A percentile compares a stretch with the other conserved stretches of the same genome.
These are phyloP conservation scores for Blastobotrys buckinghamii DNA, from an alignment of 1,139 yeast genomes.

Conservation along the genomic window DNA sequence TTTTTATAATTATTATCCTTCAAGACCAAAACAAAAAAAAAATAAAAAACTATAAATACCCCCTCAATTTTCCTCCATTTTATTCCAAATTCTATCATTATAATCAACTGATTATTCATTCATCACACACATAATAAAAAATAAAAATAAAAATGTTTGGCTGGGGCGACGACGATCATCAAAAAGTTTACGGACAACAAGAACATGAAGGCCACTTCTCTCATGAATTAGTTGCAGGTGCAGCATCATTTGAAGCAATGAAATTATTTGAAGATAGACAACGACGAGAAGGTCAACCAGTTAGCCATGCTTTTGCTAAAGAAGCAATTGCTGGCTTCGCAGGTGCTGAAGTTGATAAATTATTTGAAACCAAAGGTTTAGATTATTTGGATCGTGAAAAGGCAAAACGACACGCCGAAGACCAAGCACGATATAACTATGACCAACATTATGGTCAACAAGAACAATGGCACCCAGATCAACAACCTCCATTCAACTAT, in stretches of 20 bases:
- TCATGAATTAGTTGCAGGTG: slow-evolving; percentile 33
- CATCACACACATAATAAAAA: no score
- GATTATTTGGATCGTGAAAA: slow-evolving; percentile 39
- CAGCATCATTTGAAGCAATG: slow-evolving; percentile 32
- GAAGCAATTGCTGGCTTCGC: slow-evolving; percentile 31
- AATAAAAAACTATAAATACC: neutral
- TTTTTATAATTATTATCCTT: no score
- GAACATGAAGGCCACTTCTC: slow-evolving; percentile 27
- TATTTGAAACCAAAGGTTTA: slow-evolving; percentile 32
- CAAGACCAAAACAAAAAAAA: no score
- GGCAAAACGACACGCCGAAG: slow-evolving; percentile 26
- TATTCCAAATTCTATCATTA: neutral
- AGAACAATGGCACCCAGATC: slow-evolving; percentile 23
- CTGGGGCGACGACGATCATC: slow-evolving; percentile 22
- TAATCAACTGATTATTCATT: neutral
- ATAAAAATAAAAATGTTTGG: slow-evolving; percentile 23
- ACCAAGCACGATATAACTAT: slow-evolving; percentile 25
- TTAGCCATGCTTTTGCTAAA: slow-evolving; percentile 29
- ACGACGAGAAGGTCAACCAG: slow-evolving; percentile 30
- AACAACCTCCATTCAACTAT: slow-evolving; percentile 16
- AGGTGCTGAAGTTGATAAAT: slow-evolving; percentile 34
- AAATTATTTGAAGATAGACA: slow-evolving; percentile 30
- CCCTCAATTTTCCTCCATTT: neutral
- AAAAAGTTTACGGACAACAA: slow-evolving; percentile 22
- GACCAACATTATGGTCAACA: slow-evolving; percentile 30